Base-by-base conservation (phyloP, 768 basidiomycete species). In the Mycena olivaceomarginata region DNA sequence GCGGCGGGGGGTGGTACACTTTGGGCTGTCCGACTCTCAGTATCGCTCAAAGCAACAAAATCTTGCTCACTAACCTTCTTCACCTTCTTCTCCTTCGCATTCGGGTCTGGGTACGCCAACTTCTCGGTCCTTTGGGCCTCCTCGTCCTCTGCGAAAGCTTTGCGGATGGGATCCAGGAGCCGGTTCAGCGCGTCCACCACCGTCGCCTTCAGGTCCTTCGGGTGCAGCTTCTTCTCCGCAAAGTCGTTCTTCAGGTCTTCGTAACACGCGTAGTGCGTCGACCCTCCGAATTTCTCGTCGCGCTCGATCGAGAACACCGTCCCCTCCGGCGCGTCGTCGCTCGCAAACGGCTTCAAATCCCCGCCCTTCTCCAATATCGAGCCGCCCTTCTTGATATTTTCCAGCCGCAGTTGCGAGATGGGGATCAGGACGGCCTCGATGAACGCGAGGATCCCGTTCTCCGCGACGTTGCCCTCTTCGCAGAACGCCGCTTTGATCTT, bases 401-500 rank as follows among this genome's bases (percentile, higher is more conserved):
- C 94, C 45, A 94, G 82, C 20, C 95, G 91, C 46, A 98, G 87
- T 81, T 95, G 88, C 82, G 92, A 94, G 80, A 98, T 93, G 43
- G 97, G 97, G 80, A 98, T 95, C 75, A 98, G 84, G n/a, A 98
- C 97, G 16, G 95, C 93, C 80, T 94, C 87, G 76, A 94, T 91
- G 87, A 99, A 99, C 2, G 95, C 88, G 6, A 98, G 91, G 0
- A 99, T 87, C 39, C 97, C 98, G 85, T 99, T 99, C 37, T 95
- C 97, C 60, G 92, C 90, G 67, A 93, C 87, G 82, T 95, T 97
- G 18, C 97, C 98, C 81, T 98, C 97, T 81, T 98, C 97, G 85
- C 98, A 99, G 84, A 98, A 97, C 1, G 98, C 98, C 31, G 89
- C 88, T 85, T 95, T 97, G 85, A 99, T 92, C 89, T 99, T 99